These are phyloP conservation scores for Eustoma russellianum DNA, from an alignment of 257 asterid genomes.

Conservation along the genomic window DNA sequence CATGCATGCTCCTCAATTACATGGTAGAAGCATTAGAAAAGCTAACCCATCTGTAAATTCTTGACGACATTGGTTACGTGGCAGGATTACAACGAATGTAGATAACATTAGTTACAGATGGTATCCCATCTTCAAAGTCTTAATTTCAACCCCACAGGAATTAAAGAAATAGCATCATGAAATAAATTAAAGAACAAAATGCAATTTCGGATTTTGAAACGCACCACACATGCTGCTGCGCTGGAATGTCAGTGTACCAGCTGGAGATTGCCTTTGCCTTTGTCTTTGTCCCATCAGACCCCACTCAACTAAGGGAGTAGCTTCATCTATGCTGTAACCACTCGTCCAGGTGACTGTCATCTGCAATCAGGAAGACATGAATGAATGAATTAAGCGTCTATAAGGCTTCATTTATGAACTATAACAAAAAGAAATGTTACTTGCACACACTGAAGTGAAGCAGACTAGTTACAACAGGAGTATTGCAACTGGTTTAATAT, in stretches of 20 bases:
- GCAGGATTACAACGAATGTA: neutral
- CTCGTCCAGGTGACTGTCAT: constrained; percentile 97
- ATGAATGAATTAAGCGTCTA: neutral
- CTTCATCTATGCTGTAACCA: constrained; percentile 67
- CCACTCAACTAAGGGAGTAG: constrained; percentile 69
- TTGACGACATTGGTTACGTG: too few relatives aligned
- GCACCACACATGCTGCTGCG: constrained; percentile 86
- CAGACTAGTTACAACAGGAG: too few relatives aligned
- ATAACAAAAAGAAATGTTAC: neutral
- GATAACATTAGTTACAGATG: neutral
- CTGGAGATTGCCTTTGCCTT: constrained; percentile 40
- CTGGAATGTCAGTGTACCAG: constrained; percentile 65
- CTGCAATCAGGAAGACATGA: constrained; percentile 22
- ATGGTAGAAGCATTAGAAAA: neutral
- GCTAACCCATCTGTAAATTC: too few relatives aligned
- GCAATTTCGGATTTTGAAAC: constrained; percentile 1
- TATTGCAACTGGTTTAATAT: too few relatives aligned
- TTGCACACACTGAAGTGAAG: too few relatives aligned
- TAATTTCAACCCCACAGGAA: neutral
- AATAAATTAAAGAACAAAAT: too few relatives aligned
- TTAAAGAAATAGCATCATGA: neutral
- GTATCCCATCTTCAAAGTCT: neutral
- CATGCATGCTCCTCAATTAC: neutral
- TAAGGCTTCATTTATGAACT: neutral
- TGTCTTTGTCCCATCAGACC: constrained; percentile 30